Evolutionary conservation across 2,329 filamentous ascomycete genomes (phyloP).

Genomic region (Claviceps lovelessii): DNA sequence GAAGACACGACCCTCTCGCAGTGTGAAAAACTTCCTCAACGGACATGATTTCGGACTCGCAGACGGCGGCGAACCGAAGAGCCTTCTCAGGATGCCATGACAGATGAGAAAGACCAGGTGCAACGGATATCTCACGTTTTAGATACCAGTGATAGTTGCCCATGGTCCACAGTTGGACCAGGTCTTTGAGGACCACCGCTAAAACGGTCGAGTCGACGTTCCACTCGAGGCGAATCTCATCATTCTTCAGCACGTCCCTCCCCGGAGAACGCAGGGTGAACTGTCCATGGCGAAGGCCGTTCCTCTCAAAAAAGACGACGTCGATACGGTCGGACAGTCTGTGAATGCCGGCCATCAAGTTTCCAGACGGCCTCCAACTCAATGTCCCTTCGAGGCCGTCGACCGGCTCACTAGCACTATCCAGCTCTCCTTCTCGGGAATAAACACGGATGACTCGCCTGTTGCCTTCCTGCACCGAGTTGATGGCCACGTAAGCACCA

Average conservation of each 20-base stretch:
- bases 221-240: slow-evolving; percentile 60
- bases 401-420: slow-evolving; percentile 89
- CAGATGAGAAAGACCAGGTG: slow-evolving; percentile 20
- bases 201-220: slow-evolving; percentile 86
- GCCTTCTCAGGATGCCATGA: slow-evolving; percentile 80
- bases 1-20: slow-evolving; percentile 50
- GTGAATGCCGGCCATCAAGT: slow-evolving; percentile 78
- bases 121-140: slow-evolving; percentile 65
- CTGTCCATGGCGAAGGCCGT: slow-evolving; percentile 90
- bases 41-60: slow-evolving; percentile 36
- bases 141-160: slow-evolving; percentile 97
- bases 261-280: slow-evolving; percentile 63
- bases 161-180: slow-evolving; percentile 89
- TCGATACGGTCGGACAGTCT: slow-evolving; percentile 54
- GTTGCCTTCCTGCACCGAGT: slow-evolving; percentile 51
- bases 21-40: slow-evolving; percentile 56
- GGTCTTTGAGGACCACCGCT: slow-evolving; percentile 59
- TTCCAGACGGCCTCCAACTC: slow-evolving; percentile 85
- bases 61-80: slow-evolving; percentile 47
- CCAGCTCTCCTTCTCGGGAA: slow-evolving; percentile 75
- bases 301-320: slow-evolving; percentile 90
- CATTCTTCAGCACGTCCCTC: slow-evolving; percentile 38
- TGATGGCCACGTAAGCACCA: slow-evolving; percentile 79
- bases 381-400: slow-evolving; percentile 76
- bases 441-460: slow-evolving; percentile 80